Evolutionary conservation across 129 eudicot species (phyloP), one percentile per base, ranked within the genome.

Genomic region (Pittosporum tobira): DNA sequence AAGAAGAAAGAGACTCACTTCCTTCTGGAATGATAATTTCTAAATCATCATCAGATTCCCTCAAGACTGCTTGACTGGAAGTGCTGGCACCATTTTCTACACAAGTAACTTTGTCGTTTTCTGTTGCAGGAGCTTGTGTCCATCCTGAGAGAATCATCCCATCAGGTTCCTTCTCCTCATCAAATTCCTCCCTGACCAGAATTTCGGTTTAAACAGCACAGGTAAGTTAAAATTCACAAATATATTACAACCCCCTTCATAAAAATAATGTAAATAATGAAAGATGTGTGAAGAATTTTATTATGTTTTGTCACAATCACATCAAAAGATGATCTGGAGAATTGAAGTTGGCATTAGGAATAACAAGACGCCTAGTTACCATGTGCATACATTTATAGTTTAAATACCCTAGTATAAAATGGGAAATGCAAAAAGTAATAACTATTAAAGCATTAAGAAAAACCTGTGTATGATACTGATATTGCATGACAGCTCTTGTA

Each of bases 91-190:
- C 95, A 61, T 85, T 85, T 61, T 61, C 66, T 16, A 58, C 29
- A 3, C 79, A 29, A 18, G 79, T 18, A 6, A 55, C 72, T 48
- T 59, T 62, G 15, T 62, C 75, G 64, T 66, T 73, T 68, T 75
- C 88, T 46, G 49, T 51, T 47, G 78, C 74, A 46, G 59, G 79
- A 59, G 87, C 71, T 40, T 81, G 85, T 30, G 94, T 80, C 99
- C 96, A 91, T 67, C 99, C 99, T 38, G 75, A 72, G 55, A 91
- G 96, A 63, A 91, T 66, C 99, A 91, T 83, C 23, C 85, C 94
- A 59, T 91, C 99, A 4, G 94, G 99, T 78, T 91, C 99, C 59
- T 87, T 83, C 68, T 86, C 98, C 69, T 91, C 99, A 47, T 91
- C 99, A 80, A 91, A 91, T 45, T 91, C 88, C 72, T 91, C 99